Conservation (phyloP, 441 rosid species). For the Caryocar brasiliense region DNA sequence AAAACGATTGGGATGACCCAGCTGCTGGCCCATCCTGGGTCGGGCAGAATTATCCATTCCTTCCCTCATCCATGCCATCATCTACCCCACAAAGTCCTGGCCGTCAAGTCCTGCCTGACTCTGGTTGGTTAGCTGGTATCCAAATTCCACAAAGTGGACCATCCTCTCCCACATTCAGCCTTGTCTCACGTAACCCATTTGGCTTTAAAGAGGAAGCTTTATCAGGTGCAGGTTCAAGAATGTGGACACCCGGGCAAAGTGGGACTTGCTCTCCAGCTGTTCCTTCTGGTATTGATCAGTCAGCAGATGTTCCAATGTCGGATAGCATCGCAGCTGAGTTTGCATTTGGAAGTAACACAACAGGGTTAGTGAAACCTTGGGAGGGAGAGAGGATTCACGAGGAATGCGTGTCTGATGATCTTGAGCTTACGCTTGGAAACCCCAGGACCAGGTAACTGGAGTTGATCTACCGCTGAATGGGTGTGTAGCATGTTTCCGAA, state of each 20-base stretch:
- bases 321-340: conserved; percentile 74
- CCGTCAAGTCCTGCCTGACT: conserved; percentile 53
- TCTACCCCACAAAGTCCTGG: conserved; percentile 81
- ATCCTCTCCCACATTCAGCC: conserved; percentile 84
- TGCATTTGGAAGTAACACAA: conserved; percentile 59
- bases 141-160: conserved; percentile 81
- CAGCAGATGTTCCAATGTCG: conserved; percentile 70
- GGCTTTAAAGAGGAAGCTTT: conserved; percentile 46
- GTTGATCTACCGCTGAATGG: background rate
- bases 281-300: conserved; percentile 59
- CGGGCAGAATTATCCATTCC: conserved; percentile 32
- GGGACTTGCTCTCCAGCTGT: conserved; percentile 86
- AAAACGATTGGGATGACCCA: conserved; percentile 54
- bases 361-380: conserved; percentile 84
- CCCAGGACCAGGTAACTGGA: conserved; percentile 53
- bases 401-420: conserved; percentile 79
- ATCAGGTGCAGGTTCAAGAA: conserved; percentile 54
- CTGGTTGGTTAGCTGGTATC: conserved; percentile 72
- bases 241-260: conserved; percentile 95
- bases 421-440: conserved; percentile 85
- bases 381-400: conserved; percentile 96
- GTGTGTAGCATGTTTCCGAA: background rate
- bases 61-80: conserved; percentile 59
- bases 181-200: conserved; percentile 66
- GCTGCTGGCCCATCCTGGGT: conserved; percentile 39